A percentile compares a stretch with the other conserved stretches of the same genome.
Conservation (phyloP, 805 yeast species). For the Millerago galiae region DNA sequence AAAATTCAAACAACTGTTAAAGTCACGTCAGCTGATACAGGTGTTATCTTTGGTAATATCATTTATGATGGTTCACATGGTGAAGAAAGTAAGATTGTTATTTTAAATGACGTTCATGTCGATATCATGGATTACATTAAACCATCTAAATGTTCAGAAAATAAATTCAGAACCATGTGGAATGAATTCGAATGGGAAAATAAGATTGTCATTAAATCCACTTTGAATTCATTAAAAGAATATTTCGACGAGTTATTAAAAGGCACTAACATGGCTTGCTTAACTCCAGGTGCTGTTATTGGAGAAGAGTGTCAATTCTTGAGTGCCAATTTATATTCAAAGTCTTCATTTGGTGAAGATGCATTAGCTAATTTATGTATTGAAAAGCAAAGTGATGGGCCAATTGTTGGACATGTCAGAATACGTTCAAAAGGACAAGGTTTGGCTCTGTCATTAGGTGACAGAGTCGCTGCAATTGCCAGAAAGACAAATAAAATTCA, state of each 20-base stretch:
- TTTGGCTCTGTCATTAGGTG: slow-evolving; percentile 89
- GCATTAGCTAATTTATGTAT: slow-evolving; percentile 94
- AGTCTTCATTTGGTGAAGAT: slow-evolving; percentile 94
- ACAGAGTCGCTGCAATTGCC: slow-evolving; percentile 81
- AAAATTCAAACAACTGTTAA: slow-evolving; percentile 82
- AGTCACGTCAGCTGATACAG: slow-evolving; percentile 96
- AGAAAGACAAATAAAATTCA: slow-evolving; percentile 41
- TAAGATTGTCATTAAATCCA: slow-evolving; percentile 82
- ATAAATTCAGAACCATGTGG: slow-evolving; percentile 96
- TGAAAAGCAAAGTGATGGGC: slow-evolving; percentile 70
- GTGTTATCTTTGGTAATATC: slow-evolving; percentile 95
- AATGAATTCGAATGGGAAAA: slow-evolving; percentile 99
- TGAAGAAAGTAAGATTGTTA: slow-evolving; percentile 81
- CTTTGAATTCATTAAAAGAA: slow-evolving; percentile 57
- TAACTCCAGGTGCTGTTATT: slow-evolving; percentile 87
- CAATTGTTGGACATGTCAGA: slow-evolving; percentile 88
- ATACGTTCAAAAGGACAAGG: slow-evolving; percentile 98
- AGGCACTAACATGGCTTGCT: slow-evolving; percentile 89
- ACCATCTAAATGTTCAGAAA: slow-evolving; percentile 87
- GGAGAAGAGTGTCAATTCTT: slow-evolving; percentile 88
- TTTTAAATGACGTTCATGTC: slow-evolving; percentile 88
- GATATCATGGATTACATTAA: slow-evolving; percentile 96
- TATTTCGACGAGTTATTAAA: slow-evolving; percentile 70
- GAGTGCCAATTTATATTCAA: slow-evolving; percentile 89
- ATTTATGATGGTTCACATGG: slow-evolving; percentile 95